These are phyloP conservation scores for Xerocomus nothofagi DNA, from an alignment of 1,284 basidiomycete genomes.

Conservation along the genomic window DNA sequence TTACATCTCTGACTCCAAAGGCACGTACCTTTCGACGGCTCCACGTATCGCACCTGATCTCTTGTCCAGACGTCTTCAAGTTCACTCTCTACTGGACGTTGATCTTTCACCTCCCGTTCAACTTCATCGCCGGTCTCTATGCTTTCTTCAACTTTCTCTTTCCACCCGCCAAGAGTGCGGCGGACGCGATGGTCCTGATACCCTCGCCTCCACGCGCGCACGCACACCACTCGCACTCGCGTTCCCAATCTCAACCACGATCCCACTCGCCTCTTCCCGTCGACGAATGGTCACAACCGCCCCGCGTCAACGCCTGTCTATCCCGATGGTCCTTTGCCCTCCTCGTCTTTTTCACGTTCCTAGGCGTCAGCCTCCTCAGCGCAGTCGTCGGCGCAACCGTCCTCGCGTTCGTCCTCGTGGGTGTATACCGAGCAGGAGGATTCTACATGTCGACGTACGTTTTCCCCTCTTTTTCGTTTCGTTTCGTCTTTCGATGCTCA, in stretches of 20 bases:
- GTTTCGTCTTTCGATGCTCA: too few species aligned
- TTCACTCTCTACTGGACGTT: slow-evolving; percentile 88
- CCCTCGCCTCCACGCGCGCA: slow-evolving; percentile 5
- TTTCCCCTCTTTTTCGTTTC: not conserved
- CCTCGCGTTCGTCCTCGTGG: slow-evolving; percentile 69
- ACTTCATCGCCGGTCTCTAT: slow-evolving; percentile 64
- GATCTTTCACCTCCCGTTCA: slow-evolving; percentile 71
- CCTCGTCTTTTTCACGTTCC: slow-evolving; percentile 63
- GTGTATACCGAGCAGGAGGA: slow-evolving; percentile 64
- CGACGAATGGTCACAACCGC: slow-evolving; percentile 20
- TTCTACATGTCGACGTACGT: slow-evolving; percentile 83
- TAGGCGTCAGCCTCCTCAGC: slow-evolving; percentile 55
- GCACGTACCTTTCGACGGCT: slow-evolving; percentile 27
- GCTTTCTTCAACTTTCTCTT: slow-evolving; percentile 71
- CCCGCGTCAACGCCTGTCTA: slow-evolving; percentile 47
- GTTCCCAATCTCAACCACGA: not conserved
- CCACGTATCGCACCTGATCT: not conserved
- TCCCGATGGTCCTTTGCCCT: slow-evolving; percentile 64
- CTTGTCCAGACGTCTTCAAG: slow-evolving; percentile 68
- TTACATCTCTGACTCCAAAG: slow-evolving; percentile 47
- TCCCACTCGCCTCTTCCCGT: not conserved
- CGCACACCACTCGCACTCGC: not conserved
- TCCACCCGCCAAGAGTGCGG: slow-evolving; percentile 39
- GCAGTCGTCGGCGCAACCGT: slow-evolving; percentile 71
- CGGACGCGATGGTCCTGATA: slow-evolving; percentile 5